Evolutionary conservation across 768 basidiomycete species (phyloP).

Genomic region (Pleurotus salmoneostramineus): DNA sequence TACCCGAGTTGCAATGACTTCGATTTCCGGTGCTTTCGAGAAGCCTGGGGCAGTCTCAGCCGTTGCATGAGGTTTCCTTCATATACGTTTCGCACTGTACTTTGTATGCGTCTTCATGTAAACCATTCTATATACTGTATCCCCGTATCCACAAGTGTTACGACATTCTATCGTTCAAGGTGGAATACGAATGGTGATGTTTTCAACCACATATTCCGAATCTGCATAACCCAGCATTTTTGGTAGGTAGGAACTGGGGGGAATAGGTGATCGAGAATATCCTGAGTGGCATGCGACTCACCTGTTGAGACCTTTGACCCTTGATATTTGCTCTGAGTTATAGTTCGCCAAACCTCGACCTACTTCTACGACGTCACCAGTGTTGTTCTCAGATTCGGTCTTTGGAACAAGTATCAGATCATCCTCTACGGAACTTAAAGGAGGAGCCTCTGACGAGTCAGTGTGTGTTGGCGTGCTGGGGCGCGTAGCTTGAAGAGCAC

Average conservation of each 20-base stretch:
- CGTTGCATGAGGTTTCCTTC: no score
- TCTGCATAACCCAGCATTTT: constrained; percentile 90
- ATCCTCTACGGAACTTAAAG: constrained; percentile 24
- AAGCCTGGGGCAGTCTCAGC: no score
- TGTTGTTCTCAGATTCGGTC: constrained; percentile 33
- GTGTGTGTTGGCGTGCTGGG: constrained; percentile 50
- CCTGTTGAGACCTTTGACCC: constrained; percentile 91
- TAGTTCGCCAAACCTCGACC: constrained; percentile 95
- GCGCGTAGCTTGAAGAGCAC: constrained; percentile 38
- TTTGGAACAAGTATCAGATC: constrained; percentile 21
- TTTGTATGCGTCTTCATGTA: no score
- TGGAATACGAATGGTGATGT: constrained; percentile 74
- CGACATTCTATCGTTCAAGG: constrained; percentile 26
- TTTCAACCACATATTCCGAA: constrained; percentile 96
- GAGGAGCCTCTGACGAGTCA: constrained; percentile 19
- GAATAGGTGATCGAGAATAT: constrained; percentile 10
- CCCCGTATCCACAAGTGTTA: no score
- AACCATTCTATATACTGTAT: no score
- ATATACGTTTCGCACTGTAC: no score
- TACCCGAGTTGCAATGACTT: no score
- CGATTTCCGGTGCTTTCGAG: no score
- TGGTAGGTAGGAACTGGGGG: constrained; percentile 69
- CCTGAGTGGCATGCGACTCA: constrained; percentile 27
- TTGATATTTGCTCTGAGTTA: constrained; percentile 87
- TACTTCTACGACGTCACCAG: constrained; percentile 77